phyloP scores from a whole-genome alignment of 306 rosid genomes.

The Lupinus albus region DNA sequence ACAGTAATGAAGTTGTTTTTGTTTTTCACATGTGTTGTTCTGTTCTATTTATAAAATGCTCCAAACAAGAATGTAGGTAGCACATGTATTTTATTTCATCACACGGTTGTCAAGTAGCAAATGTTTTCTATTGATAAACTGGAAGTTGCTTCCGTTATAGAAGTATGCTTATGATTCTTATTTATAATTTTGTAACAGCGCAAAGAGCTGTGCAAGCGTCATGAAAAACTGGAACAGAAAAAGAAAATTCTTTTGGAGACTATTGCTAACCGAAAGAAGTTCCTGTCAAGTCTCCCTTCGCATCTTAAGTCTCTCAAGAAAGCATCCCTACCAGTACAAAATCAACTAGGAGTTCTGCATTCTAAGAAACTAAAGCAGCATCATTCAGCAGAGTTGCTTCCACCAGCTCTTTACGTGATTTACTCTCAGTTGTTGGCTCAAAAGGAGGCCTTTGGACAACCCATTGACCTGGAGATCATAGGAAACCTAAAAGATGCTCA shows the following conservation, averaged over 20 bases:
- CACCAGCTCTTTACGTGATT: slow-evolving; percentile 82
- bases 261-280: slow-evolving; percentile 82
- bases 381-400: slow-evolving; percentile 87
- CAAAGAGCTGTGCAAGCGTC: slow-evolving; percentile 89
- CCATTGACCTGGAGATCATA: slow-evolving; percentile 77
- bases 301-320: slow-evolving; percentile 94
- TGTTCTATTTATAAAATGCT: too few species aligned
- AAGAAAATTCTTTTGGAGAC: slow-evolving; percentile 76
- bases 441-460: slow-evolving; percentile 86
- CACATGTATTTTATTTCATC: too few species aligned
- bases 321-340: slow-evolving; percentile 91
- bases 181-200: slow-evolving; percentile 58
- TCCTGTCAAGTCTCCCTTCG: slow-evolving; percentile 92
- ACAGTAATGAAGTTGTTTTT: too few species aligned
- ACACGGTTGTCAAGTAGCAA: too few species aligned
- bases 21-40: too few species aligned
- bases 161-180: not conserved
- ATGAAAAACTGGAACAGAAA: slow-evolving; percentile 72
- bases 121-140: slow-evolving; percentile 26
- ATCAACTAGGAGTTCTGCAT: slow-evolving; percentile 76
- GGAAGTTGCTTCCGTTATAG: slow-evolving; percentile 15
- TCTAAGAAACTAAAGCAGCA: slow-evolving; percentile 91
- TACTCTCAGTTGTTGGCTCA: slow-evolving; percentile 89
- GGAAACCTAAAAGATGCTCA: slow-evolving; percentile 98
- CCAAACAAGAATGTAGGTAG: too few species aligned